Evolutionary conservation across 441 rosid species (phyloP), one percentile per base, ranked within the genome.

Genomic region (Adansonia gregorii): DNA sequence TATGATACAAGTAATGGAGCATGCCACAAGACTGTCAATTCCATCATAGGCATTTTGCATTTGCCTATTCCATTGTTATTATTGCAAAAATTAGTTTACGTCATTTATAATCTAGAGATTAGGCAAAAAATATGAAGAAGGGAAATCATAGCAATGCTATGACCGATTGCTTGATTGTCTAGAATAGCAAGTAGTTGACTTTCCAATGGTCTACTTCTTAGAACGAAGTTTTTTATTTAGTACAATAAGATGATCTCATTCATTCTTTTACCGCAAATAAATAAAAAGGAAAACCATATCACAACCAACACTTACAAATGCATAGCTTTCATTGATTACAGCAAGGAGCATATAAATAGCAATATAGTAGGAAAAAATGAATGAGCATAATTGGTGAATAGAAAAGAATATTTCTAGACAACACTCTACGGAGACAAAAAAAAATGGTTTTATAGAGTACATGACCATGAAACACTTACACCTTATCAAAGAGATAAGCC

Each of bases 401-500:
- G 22, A 55, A 55, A 55, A 55, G 24, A 17, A 55, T 55, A 55
- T 55, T 55, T 55, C 60, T 17, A 55, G 60, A 22, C 27, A 59
- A 59, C 35, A 49, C 27, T 41, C 10, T 8, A 24, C 24, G 27
- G 4, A 63, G 61, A 22, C 70, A 14, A 35, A 35, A 35, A 12
- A 10, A 70, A 39, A 51, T 11, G 17, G 48, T 54, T 46, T 39
- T 14, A 10, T 8, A 41, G 49, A 8, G 43, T 65, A 17, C 14
- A 58, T 46, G 19, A 67, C 41, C 63, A 73, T 64, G 35, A 79
- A 72, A 49, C 61, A 83, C 97, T 90, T 85, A 89, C 97, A 85
- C 91, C 46, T 87, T 88, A 72, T 88, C 88, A 78, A 93, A 89
- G 78, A 92, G 95, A 82, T 88, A 89, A 67, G 97, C 97, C 82